Base-by-base conservation (phyloP, 768 basidiomycete species). In the Kwoniella bestiolae region DNA sequence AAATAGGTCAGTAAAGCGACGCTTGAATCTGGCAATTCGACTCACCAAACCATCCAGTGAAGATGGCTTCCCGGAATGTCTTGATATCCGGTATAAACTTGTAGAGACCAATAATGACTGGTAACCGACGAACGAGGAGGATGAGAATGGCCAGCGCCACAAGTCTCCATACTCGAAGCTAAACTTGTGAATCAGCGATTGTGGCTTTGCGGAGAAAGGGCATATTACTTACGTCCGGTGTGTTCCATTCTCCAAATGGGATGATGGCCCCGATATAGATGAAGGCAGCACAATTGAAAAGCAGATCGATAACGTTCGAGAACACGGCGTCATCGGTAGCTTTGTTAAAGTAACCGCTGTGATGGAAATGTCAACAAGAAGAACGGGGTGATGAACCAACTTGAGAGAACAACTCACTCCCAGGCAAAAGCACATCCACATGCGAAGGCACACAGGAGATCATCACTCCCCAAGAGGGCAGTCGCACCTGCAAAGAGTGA, bases 201-300 rank as follows among this genome's bases (percentile, higher is more conserved):
- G 46, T 38, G 38, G 3, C 26, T 14, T 56, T 12, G 52, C 60
- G 29, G 14, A 12, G 16, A 64, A 41, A 25, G 23, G 3, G 1
- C 5, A 21, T 9, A 14, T 18, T 6, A 59, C 73, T 64, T 32
- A 80, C 66, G 1, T 89, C 66, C 26, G 89, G 70, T 90, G 83
- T 46, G 82, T 83, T 8, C 83, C 95, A 98, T 53, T 85, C 84
- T 75, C 85, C 80, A 82, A 99, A 98, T 0, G 96, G 96, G 87
- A 94, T 94, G 89, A 94, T 94, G 34, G 95, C 94, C 66, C 96
- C 96, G 66, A 98, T 90, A 77, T 90, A 97, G 56, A 97, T 88
- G 83, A 98, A 97, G 3, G 91, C 80, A 29, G 93, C 92, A 67
- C 93, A 87, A 83, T 97, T 97, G 87, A 96, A 95, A 63, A 98